These are phyloP conservation scores for Tilletia walkeri DNA, from an alignment of 1,284 basidiomycete genomes.

Conservation along the genomic window DNA sequence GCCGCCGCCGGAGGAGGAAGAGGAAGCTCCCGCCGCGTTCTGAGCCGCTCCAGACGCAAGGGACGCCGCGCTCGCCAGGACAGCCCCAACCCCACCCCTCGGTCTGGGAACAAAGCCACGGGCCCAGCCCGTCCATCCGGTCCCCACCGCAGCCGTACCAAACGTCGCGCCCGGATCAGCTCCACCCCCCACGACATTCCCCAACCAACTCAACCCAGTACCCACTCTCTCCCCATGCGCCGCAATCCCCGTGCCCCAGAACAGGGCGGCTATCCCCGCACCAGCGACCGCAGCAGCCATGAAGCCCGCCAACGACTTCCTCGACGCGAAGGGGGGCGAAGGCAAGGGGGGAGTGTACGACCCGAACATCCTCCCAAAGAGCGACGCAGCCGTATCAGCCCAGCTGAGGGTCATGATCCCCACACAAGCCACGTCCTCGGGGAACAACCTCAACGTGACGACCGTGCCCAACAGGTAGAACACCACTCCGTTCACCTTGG, in stretches of 20 bases:
- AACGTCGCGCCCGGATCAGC: conserved; percentile 26
- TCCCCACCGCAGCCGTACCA: conserved; percentile 35
- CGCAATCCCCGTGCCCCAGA: conserved; percentile 65
- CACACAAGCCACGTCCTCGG: conserved; percentile 52
- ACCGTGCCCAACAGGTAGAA: conserved; percentile 94
- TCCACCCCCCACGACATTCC: neutral
- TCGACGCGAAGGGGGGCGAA: conserved; percentile 71
- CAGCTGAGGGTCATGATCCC: conserved; percentile 41
- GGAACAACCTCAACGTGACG: conserved; percentile 67
- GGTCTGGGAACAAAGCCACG: conserved; percentile 27
- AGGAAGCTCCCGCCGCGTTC: neutral
- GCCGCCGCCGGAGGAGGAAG: neutral
- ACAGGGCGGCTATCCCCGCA: conserved; percentile 68
- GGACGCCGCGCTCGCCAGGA: conserved; percentile 24
- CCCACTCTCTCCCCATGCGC: conserved; percentile 30
- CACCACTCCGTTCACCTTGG: conserved; percentile 70
- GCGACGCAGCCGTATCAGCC: conserved; percentile 94
- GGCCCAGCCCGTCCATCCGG: conserved; percentile 39
- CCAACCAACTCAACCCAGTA: conserved; percentile 43
- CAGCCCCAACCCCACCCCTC: conserved; percentile 28
- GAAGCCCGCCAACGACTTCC: conserved; percentile 88
- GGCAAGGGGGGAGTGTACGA: conserved; percentile 74
- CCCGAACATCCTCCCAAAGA: conserved; percentile 83
- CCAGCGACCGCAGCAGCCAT: conserved; percentile 78
- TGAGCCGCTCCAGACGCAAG: conserved; percentile 1